Evolutionary conservation across 2,329 filamentous ascomycete genomes (phyloP).

Genomic region (Scorias spongiosa): DNA sequence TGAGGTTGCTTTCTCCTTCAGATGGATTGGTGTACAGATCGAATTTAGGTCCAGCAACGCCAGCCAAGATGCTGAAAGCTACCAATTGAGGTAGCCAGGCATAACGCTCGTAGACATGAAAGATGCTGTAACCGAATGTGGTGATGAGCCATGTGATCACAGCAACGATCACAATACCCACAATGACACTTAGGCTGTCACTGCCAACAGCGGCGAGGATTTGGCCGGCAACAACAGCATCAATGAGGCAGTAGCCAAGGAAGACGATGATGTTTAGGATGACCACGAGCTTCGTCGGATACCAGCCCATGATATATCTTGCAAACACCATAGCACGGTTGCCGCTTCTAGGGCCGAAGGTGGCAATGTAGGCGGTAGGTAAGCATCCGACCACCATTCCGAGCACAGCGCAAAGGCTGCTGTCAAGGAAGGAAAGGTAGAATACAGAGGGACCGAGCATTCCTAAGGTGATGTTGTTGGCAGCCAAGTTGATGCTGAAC

Average conservation of each 20-base stretch:
- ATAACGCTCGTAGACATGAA: constrained; percentile 55
- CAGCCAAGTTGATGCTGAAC: constrained; percentile 47
- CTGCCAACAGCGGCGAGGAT: constrained; percentile 51
- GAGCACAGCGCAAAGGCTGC: constrained; percentile 41
- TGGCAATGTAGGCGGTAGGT: constrained; percentile 44
- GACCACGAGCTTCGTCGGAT: constrained; percentile 47
- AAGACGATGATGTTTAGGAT: constrained; percentile 48
- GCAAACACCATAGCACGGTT: constrained; percentile 48
- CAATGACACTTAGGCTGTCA: constrained; percentile 45
- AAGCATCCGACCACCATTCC: constrained; percentile 41
- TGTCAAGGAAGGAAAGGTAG: constrained; percentile 42
- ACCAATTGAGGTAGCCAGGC: constrained; percentile 50
- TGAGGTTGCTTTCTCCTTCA: constrained; percentile 31
- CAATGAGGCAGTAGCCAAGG: constrained; percentile 47
- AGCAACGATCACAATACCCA: constrained; percentile 51
- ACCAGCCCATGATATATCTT: constrained; percentile 50
- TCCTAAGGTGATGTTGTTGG: constrained; percentile 49
- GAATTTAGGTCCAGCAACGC: constrained; percentile 45
- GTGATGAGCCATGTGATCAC: constrained; percentile 48
- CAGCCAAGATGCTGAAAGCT: constrained; percentile 45
- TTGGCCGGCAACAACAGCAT: constrained; percentile 52
- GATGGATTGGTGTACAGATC: constrained; percentile 36
- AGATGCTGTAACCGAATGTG: constrained; percentile 51
- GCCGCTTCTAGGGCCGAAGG: constrained; percentile 45
- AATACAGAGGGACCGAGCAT: constrained; percentile 47